Base-by-base conservation (phyloP, 1,284 basidiomycete genomes). In the Schizopora paradoxa region DNA sequence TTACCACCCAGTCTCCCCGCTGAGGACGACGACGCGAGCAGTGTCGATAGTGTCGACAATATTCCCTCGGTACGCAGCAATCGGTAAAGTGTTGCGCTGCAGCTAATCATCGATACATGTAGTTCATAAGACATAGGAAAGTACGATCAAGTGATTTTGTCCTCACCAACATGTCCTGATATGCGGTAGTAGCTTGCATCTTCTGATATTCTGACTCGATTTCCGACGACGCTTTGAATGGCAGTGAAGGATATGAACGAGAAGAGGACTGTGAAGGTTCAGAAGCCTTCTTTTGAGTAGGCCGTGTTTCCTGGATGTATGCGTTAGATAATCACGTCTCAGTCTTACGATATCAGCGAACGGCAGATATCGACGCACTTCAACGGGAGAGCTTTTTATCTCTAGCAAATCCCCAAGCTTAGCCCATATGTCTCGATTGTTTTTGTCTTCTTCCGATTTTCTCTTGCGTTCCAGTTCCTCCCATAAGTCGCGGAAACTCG, bases 1-100 rank as follows among this genome's bases (percentile, higher is more conserved):
- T 58, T 56, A 89, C 89, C 92, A 99, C 56, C 96, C 96, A 4
- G 96, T 99, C 68, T 99, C 96, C 35, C 96, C 96, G 58, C 92
- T 95, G 1, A 99, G 72, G 0, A 99, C 93, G 31, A 98, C 72
- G 13, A 97, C 79, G 59, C 96, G 94, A 4, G 83, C 82, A n/a
- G 70, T 65, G 38, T 88, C 82, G 36, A 99, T 67, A 0, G 77
- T 75, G 4, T 79, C 69, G 16, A 91, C 68, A 43, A 99, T 96
- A 37, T 79, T 66, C 3, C 86, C 62, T 23, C 91, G 79, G 66
- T 91, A 94, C 13, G 75, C 70, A 8, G 93, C 90, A 57, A 99
- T 99, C 0, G 96, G 96, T 1, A 99, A 70, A 8, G 65, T 68
- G 47, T 86, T 81, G 32, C 94, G 79, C 58, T 88, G 82, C 8